A percentile compares a stretch with the other conserved stretches of the same genome.
Conservation (phyloP, 2,329 filamentous ascomycete species). For the Paracamarosporium sp. region DNA sequence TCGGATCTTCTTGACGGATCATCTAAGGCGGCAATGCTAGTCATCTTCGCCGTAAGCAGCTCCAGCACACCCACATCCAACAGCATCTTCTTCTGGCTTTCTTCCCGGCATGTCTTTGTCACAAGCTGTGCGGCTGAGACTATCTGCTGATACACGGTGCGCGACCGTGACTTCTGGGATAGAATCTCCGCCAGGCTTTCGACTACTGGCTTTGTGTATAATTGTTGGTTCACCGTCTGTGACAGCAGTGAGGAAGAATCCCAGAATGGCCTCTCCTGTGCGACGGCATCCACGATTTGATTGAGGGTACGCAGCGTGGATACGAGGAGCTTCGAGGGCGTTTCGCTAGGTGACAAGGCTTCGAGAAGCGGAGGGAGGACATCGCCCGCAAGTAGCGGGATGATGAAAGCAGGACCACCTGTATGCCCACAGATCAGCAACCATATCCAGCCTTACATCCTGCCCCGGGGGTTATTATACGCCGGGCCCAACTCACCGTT, state of each 20-base stretch:
- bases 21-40: conserved; percentile 38
- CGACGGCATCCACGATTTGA: conserved; percentile 71
- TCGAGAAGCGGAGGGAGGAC: conserved; percentile 74
- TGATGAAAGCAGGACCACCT: conserved; percentile 83
- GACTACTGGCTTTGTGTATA: conserved; percentile 70
- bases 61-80: conserved; percentile 78
- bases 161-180: conserved; percentile 60
- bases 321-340: conserved; percentile 70
- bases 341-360: conserved; percentile 70
- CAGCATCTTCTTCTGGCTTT: conserved; percentile 73
- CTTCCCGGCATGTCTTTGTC: conserved; percentile 70
- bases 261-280: conserved; percentile 60
- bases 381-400: conserved; percentile 72
- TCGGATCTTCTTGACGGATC: conserved; percentile 27
- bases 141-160: conserved; percentile 67
- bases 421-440: conserved; percentile 23
- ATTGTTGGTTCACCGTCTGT: conserved; percentile 35
- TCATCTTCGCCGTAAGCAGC: conserved; percentile 76
- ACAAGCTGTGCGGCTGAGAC: conserved; percentile 65
- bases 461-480: background rate
- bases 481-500: conserved; percentile 66
- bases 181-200: conserved; percentile 71
- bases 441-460: conserved; percentile 1
- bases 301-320: conserved; percentile 77
- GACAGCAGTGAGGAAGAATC: conserved; percentile 56